Percentiles rank a stretch among this genome's conserved stretches.
These are phyloP conservation scores for Lagerstroemia speciosa DNA, from an alignment of 345 rosid genomes.

Conservation along the genomic window DNA sequence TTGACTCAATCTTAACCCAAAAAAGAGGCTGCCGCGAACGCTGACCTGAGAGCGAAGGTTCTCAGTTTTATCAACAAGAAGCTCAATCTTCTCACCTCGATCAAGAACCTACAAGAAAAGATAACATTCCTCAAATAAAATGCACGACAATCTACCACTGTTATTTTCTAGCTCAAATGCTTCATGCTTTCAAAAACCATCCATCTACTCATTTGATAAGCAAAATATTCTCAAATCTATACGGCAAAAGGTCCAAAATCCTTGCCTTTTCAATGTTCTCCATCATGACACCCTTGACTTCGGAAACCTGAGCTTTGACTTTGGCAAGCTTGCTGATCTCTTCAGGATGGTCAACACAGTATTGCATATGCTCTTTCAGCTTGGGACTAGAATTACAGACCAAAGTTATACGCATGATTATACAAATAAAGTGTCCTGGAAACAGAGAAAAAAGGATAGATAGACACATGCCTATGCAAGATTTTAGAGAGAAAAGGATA, in stretches of 20 bases:
- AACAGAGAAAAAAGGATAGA: not conserved
- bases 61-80: constrained; percentile 96
- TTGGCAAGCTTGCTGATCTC: constrained; percentile 96
- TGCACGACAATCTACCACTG: not conserved
- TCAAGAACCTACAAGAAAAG: constrained; percentile 65
- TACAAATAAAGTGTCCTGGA: not conserved
- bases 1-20: not conserved
- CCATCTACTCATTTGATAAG: not conserved
- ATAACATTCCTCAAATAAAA: not conserved
- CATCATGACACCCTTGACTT: constrained; percentile 99
- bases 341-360: constrained; percentile 89
- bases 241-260: not conserved
- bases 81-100: constrained; percentile 98
- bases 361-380: constrained; percentile 93
- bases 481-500: not conserved
- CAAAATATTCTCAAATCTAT: not conserved
- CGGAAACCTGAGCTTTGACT: constrained; percentile 97
- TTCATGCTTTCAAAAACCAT: not conserved
- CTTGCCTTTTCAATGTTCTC: constrained; percentile 95
- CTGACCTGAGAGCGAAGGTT: constrained; percentile 92
- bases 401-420: constrained; percentile 12
- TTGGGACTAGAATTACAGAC: constrained; percentile 44
- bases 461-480: not conserved
- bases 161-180: not conserved
- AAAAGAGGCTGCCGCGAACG: not conserved